Evolutionary conservation across 768 basidiomycete genomes (phyloP).

Genomic region (Leucosporidium yakuticum): DNA sequence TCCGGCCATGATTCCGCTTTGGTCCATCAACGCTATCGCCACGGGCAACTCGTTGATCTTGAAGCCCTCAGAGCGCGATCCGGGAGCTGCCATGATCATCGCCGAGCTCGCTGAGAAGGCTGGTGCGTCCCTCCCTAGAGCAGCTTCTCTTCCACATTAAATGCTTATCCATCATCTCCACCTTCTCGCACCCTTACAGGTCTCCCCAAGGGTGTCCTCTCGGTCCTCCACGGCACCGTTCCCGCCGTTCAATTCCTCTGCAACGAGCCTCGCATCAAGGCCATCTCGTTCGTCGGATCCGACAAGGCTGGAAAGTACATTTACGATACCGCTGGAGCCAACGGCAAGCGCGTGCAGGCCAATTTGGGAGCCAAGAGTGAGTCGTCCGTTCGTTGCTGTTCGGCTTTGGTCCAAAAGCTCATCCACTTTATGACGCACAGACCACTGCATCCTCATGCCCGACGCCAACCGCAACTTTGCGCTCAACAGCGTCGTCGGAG

Average conservation of each 20-base stretch:
- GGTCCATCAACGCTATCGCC: conserved; percentile 75
- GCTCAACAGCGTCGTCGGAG: conserved; percentile 86
- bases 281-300: conserved; percentile 93
- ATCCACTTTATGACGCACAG: no score
- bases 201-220: conserved; percentile 66
- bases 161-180: background rate
- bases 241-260: conserved; percentile 86
- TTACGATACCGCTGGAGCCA: conserved; percentile 73
- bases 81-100: conserved; percentile 95
- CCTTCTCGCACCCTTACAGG: conserved; percentile 17
- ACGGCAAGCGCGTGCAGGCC: conserved; percentile 80
- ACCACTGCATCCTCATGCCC: conserved; percentile 58
- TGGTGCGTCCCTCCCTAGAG: conserved; percentile 44
- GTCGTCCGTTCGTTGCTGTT: conserved; percentile 26
- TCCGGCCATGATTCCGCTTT: conserved; percentile 52
- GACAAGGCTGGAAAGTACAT: conserved; percentile 91
- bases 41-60: conserved; percentile 91
- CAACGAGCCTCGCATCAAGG: conserved; percentile 82
- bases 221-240: conserved; percentile 82
- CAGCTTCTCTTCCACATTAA: background rate
- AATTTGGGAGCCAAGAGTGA: conserved; percentile 94
- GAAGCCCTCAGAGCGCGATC: conserved; percentile 94
- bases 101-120: conserved; percentile 88
- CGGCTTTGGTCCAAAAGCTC: no score
- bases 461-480: conserved; percentile 90